Conservation (phyloP, 805 yeast genomes). For the Naumovozyma castellii region DNA sequence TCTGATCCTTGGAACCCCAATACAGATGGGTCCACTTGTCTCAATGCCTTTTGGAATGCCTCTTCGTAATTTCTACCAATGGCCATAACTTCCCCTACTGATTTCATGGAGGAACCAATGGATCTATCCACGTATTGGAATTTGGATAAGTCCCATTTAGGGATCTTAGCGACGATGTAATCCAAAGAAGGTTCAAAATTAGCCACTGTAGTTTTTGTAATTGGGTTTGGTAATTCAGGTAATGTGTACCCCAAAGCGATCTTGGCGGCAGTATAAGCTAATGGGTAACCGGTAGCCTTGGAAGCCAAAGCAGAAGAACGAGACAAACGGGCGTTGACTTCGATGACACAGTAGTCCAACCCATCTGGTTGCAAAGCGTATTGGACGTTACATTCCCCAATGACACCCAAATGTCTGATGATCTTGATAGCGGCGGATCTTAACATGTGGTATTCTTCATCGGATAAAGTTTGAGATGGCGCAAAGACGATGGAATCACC, state of each 20-base stretch:
- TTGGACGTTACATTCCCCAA: conserved; percentile 98
- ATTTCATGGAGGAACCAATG: conserved; percentile 93
- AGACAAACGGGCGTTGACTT: conserved; percentile 93
- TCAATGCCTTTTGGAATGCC: conserved; percentile 92
- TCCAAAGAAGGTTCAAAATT: conserved; percentile 95
- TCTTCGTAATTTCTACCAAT: conserved; percentile 97
- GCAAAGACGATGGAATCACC: conserved; percentile 99
- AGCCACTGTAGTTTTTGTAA: conserved; percentile 91
- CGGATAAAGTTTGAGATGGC: conserved; percentile 94
- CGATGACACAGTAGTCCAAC: conserved; percentile 90
- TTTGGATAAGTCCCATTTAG: conserved; percentile 95
- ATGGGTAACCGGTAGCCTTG: conserved; percentile 97
- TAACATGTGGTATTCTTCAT: conserved; percentile 96
- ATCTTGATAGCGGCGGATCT: conserved; percentile 96
- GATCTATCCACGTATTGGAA: conserved; percentile 91
- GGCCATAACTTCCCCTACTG: conserved; percentile 99
- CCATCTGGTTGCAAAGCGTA: conserved; percentile 95
- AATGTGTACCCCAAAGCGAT: conserved; percentile 89
- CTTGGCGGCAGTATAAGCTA: conserved; percentile 97
- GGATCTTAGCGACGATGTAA: conserved; percentile 93
- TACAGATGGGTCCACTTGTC: conserved; percentile 88
- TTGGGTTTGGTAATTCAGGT: conserved; percentile 93
- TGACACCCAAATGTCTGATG: conserved; percentile 95
- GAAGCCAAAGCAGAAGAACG: conserved; percentile 97
- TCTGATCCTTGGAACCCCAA: conserved; percentile 86